Evolutionary conservation across 192 early-diverging fungal genomes (phyloP).

Genomic region (Entomortierella beljakovae): DNA sequence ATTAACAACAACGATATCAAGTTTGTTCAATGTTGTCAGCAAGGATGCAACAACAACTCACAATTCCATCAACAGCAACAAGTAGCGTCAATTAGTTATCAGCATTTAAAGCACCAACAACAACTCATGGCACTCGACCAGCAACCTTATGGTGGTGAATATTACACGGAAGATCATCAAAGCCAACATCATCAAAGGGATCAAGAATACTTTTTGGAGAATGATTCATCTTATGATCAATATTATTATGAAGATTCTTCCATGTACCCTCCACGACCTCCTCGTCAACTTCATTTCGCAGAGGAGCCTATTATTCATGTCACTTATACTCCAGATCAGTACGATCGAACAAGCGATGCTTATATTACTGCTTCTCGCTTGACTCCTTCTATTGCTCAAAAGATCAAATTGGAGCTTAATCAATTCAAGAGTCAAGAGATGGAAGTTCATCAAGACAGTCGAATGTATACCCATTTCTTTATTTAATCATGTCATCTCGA

Average conservation of each 20-base stretch:
- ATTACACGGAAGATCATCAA: not conserved
- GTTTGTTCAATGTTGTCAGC: not conserved
- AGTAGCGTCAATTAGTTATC: not conserved
- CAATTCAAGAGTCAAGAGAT: conserved; percentile 94
- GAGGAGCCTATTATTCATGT: conserved; percentile 65
- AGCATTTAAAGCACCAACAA: conserved; percentile 2
- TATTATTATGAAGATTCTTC: conserved; percentile 34
- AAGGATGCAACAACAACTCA: not conserved
- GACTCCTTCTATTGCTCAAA: conserved; percentile 85
- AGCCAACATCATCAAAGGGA: conserved; percentile 8
- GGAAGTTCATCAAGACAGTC: conserved; percentile 86
- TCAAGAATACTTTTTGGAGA: not conserved
- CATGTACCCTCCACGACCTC: conserved; percentile 32
- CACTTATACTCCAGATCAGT: conserved; percentile 80
- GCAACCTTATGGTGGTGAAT: not conserved
- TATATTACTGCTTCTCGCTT: conserved; percentile 85
- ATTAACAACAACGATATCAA: not conserved
- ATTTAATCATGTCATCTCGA: conserved; percentile 59
- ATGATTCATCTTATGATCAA: conserved; percentile 1
- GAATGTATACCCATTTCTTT: conserved; percentile 79
- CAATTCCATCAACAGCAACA: no score
- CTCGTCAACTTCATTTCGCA: conserved; percentile 59
- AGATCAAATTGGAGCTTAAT: conserved; percentile 95
- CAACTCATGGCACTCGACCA: conserved; percentile 1
- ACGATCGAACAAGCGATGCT: conserved; percentile 89